A percentile compares a stretch with the other conserved stretches of the same genome.
Evolutionary conservation across 192 early-diverging fungal genomes (phyloP).

Genomic region (Coemansia guatemalensis): DNA sequence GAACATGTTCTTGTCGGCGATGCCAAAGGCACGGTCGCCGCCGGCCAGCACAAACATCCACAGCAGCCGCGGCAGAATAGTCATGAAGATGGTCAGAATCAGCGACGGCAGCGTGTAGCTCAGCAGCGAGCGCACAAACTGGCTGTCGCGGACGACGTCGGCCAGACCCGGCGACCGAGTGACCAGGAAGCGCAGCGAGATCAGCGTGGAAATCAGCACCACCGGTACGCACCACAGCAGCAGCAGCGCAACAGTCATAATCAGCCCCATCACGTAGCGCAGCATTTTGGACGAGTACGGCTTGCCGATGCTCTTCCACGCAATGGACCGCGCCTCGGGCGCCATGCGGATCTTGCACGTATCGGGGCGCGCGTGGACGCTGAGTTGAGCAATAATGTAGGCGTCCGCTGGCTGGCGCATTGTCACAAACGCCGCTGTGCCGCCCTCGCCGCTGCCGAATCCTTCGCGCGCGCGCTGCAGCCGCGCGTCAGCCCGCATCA

Average conservation of each 20-base stretch:
- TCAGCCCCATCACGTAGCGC: slow-evolving; percentile 57
- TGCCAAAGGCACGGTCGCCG: slow-evolving; percentile 42
- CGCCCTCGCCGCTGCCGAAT: slow-evolving; percentile 6
- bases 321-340: slow-evolving; percentile 72
- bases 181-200: slow-evolving; percentile 62
- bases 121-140: slow-evolving; percentile 61
- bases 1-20: slow-evolving; percentile 52
- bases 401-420: slow-evolving; percentile 67
- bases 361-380: slow-evolving; percentile 63
- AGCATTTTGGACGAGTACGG: slow-evolving; percentile 58
- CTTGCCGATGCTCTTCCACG: slow-evolving; percentile 66
- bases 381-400: slow-evolving; percentile 63
- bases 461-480: slow-evolving; percentile 39
- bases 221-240: slow-evolving; percentile 77
- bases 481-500: slow-evolving; percentile 56
- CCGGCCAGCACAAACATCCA: slow-evolving; percentile 47
- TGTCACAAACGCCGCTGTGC: slow-evolving; percentile 72
- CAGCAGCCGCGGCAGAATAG: slow-evolving; percentile 66
- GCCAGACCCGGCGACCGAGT: slow-evolving; percentile 62
- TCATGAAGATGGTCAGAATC: slow-evolving; percentile 69
- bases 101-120: slow-evolving; percentile 71
- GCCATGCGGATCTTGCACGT: slow-evolving; percentile 61
- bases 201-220: slow-evolving; percentile 64
- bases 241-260: slow-evolving; percentile 61
- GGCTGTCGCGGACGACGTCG: slow-evolving; percentile 57